Evolutionary conservation across 2,329 filamentous ascomycete species (phyloP).

Genomic region (Knufia petricola): DNA sequence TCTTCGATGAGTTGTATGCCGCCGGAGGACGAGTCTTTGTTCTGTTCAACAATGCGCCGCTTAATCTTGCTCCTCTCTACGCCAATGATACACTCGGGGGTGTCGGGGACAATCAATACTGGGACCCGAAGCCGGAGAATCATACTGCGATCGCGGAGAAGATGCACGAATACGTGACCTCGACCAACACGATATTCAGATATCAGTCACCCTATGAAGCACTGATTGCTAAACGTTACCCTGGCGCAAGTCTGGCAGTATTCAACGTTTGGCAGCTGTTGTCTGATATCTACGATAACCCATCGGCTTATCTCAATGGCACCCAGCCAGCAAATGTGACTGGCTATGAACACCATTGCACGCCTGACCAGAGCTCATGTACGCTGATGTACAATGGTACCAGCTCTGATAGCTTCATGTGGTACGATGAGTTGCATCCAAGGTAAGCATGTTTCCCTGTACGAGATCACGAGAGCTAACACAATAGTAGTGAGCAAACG

Average conservation of each 20-base stretch:
- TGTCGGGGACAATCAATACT: slow-evolving; percentile 36
- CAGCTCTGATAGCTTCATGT: slow-evolving; percentile 18
- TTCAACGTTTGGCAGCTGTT: slow-evolving; percentile 53
- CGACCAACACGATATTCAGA: slow-evolving; percentile 43
- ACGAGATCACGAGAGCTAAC: not conserved
- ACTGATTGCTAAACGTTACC: slow-evolving; percentile 34
- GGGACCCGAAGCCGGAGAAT: slow-evolving; percentile 41
- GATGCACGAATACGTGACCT: slow-evolving; percentile 41
- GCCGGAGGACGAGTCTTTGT: slow-evolving; percentile 62
- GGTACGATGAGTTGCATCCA: slow-evolving; percentile 56
- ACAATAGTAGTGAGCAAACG: slow-evolving; percentile 40
- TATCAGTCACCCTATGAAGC: slow-evolving; percentile 43
- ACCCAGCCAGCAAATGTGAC: slow-evolving; percentile 53
- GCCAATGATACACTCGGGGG: slow-evolving; percentile 40
- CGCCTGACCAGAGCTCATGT: slow-evolving; percentile 40
- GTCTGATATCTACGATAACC: slow-evolving; percentile 47
- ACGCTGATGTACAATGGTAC: slow-evolving; percentile 42
- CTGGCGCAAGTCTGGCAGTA: slow-evolving; percentile 51
- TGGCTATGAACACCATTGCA: slow-evolving; percentile 49
- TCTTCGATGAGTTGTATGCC: slow-evolving; percentile 54
- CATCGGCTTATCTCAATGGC: slow-evolving; percentile 52
- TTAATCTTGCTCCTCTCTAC: slow-evolving; percentile 61
- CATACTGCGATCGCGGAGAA: slow-evolving; percentile 40
- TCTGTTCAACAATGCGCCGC: slow-evolving; percentile 57
- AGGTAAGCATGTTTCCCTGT: slow-evolving; percentile 28